Evolutionary conservation across 768 basidiomycete genomes (phyloP).

Genomic region (Tulasnella calospora): DNA sequence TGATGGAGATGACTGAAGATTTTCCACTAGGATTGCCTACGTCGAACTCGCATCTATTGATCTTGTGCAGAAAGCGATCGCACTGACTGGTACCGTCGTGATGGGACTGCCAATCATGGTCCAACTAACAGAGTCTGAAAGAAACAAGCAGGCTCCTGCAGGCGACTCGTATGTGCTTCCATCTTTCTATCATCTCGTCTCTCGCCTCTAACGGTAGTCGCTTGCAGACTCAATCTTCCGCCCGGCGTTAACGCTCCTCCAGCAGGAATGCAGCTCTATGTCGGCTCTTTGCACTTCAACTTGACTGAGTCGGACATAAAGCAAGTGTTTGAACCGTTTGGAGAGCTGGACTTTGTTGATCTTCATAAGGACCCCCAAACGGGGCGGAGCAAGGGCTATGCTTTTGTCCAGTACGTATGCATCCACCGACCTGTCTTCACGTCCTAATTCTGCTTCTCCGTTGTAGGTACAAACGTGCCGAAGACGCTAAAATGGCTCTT

Average conservation of each 20-base stretch:
- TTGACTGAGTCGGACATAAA: conserved; percentile 95
- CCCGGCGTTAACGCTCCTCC: conserved; percentile 76
- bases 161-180: conserved; percentile 66
- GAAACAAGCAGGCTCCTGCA: conserved; percentile 70
- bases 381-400: conserved; percentile 94
- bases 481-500: conserved; percentile 93
- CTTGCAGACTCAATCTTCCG: conserved; percentile 64
- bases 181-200: conserved; percentile 21
- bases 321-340: conserved; percentile 99
- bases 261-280: conserved; percentile 87
- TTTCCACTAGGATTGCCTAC: conserved; percentile 78
- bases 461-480: conserved; percentile 77
- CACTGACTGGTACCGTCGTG: conserved; percentile 88
- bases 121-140: conserved; percentile 93
- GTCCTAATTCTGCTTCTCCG: conserved; percentile 11
- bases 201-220: conserved; percentile 19
- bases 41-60: conserved; percentile 93
- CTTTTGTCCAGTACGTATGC: conserved; percentile 82
- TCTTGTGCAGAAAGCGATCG: conserved; percentile 83
- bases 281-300: conserved; percentile 95
- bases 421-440: not conserved
- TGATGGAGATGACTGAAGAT: not conserved
- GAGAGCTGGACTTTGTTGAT: conserved; percentile 97
- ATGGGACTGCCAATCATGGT: conserved; percentile 98
- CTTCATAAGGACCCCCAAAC: conserved; percentile 92